These are phyloP conservation scores for Lathyrus aphaca DNA, from an alignment of 306 rosid genomes.

Conservation along the genomic window DNA sequence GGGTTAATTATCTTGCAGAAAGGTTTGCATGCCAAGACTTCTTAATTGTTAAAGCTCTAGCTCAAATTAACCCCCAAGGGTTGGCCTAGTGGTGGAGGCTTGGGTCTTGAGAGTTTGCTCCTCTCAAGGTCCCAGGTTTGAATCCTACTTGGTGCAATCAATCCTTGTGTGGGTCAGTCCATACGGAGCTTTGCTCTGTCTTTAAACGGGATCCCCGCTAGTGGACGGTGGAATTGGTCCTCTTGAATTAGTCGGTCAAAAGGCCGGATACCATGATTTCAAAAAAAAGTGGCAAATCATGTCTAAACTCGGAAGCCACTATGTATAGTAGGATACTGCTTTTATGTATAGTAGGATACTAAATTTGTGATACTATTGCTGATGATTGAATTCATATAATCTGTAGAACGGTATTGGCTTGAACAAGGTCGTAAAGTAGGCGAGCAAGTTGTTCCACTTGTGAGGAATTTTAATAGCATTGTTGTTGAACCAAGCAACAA, in stretches of 20 bases:
- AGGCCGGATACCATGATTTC: too few relatives aligned
- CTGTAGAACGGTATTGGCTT: constrained; percentile 79
- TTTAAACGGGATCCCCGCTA: too few relatives aligned
- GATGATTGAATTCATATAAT: constrained; percentile 30
- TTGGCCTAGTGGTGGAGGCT: too few relatives aligned
- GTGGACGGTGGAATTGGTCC: too few relatives aligned
- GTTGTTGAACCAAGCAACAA: constrained; percentile 70
- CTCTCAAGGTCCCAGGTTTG: too few relatives aligned
- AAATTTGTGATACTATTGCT: constrained; percentile 14
- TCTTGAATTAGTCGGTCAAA: too few relatives aligned
- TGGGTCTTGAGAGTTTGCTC: too few relatives aligned
- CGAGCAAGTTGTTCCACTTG: constrained; percentile 90
- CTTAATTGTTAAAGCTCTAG: neutral
- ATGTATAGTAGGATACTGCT: constrained; percentile 5
- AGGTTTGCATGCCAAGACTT: constrained; percentile 55
- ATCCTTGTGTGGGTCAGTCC: too few relatives aligned
- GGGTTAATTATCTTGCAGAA: constrained; percentile 90
- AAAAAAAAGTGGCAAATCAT: constrained; percentile 1
- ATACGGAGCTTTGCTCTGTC: too few relatives aligned
- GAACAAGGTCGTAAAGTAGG: constrained; percentile 90
- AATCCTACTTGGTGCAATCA: too few relatives aligned
- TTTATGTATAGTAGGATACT: constrained; percentile 10
- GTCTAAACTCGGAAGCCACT: constrained; percentile 20
- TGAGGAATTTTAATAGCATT: constrained; percentile 69
- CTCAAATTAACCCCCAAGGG: too few relatives aligned